Conservation (phyloP, 2,329 filamentous ascomycete genomes). For the Cytospora chrysosperma region DNA sequence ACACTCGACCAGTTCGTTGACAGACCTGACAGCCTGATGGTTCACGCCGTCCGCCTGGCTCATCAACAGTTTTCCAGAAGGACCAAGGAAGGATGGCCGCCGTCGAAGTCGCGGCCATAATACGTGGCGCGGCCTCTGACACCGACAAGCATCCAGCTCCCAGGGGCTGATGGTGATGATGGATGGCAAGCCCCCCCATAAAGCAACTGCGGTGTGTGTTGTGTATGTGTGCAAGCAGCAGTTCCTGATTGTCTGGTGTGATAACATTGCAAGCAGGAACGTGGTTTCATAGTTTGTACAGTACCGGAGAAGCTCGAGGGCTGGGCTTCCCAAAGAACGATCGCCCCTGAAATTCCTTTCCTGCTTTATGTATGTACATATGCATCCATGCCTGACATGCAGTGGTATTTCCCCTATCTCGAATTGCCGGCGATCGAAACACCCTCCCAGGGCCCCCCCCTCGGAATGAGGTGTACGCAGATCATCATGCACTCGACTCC, state of each 20-base stretch:
- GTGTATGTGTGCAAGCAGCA: too few relatives aligned
- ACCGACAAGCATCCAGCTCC: not conserved
- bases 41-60: not conserved
- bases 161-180: not conserved
- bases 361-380: not conserved
- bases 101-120: not conserved
- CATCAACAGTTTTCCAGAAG: not conserved
- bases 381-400: not conserved
- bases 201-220: not conserved
- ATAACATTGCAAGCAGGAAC: not conserved
- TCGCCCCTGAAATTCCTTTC: not conserved
- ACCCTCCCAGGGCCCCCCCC: not conserved
- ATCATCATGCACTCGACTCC: not conserved
- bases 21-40: not conserved
- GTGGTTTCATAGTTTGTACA: not conserved
- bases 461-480: conserved; percentile 4
- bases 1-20: not conserved
- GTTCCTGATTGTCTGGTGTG: not conserved
- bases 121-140: not conserved
- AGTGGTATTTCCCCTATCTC: not conserved
- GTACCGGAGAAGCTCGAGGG: not conserved
- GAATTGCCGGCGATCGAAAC: not conserved
- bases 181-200: not conserved
- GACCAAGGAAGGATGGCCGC: not conserved
- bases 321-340: not conserved